These are phyloP conservation scores for Blakeslea trispora DNA, from an alignment of 371 early-diverging fungal species.

Conservation along the genomic window DNA sequence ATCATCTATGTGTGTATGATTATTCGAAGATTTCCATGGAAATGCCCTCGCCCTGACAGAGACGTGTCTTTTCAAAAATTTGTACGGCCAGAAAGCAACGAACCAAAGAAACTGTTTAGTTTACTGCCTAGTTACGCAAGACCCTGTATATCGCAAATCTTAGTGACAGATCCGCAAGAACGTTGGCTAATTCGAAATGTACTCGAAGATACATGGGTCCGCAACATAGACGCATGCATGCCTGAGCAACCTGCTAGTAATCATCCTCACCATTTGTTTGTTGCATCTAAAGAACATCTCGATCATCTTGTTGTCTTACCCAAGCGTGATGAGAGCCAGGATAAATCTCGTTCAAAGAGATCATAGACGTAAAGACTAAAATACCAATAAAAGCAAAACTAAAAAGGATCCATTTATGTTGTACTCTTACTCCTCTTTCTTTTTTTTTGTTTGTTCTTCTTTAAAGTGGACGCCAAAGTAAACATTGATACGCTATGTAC, in stretches of 20 bases:
- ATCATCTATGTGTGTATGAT: constrained; percentile 74
- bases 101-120: constrained; percentile 47
- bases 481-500: no score
- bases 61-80: constrained; percentile 52
- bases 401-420: no score
- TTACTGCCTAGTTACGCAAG: constrained; percentile 49
- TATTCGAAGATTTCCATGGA: constrained; percentile 71
- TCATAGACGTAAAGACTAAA: no score
- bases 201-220: constrained; percentile 56
- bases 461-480: no score
- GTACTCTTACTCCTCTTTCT: no score
- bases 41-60: constrained; percentile 41
- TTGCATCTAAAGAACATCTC: constrained; percentile 28
- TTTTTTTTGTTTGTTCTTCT: no score
- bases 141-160: constrained; percentile 42
- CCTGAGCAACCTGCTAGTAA: constrained; percentile 29
- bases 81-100: constrained; percentile 29
- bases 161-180: constrained; percentile 51
- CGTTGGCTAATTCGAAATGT: constrained; percentile 52
- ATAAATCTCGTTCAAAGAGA: no score
- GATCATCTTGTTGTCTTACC: constrained; percentile 29
- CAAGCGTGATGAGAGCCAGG: not conserved
- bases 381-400: not conserved
- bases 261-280: constrained; percentile 46
- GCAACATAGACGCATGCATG: constrained; percentile 50